Evolutionary conservation across 208 protist species (phyloP), one percentile per base, ranked within the genome.

Genomic region (Trypanosoma conorhini): DNA sequence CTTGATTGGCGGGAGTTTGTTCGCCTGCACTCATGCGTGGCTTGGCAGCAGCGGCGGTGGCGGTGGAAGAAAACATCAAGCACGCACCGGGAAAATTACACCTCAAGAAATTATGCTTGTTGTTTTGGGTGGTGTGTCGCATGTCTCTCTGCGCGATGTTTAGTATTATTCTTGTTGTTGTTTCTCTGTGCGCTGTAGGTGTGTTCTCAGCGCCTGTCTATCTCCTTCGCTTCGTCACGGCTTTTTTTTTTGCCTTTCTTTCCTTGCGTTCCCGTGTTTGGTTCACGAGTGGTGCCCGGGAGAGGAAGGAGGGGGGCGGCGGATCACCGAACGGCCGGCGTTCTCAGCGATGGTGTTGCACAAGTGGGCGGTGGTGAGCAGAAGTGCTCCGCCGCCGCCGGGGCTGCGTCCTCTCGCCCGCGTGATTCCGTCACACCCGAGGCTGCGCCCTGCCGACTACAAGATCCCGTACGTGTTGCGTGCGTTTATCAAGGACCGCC

Each of bases 281-380:
- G 33, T 38, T 38, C 7, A 38, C 33, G 7, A 7, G 33, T 38
- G 33, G 33, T 38, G 4, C 2, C 33, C 33, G 7, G 33, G 33
- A 38, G 7, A 38, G 33, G 33, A 7, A 38, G 33, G 33, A 7
- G 50, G 26, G 19, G n/a, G 19, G 1, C 12, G 22, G 19, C 1
- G 50, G 50, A 26, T 54, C 22, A 54, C 50, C n/a, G 50, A 54
- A 24, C n/a, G 22, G 12, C 17, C 2, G 50, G 22, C 1, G 4
- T 4, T 28, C 50, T 24, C 7, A 21, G 17, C 50, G 50, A 92
- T 94, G 88, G 89, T 94, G 40, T 71, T 96, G n/a, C 77, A 93
- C 74, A 96, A 96, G 81, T 96, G 91, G 89, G 91, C 91, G 5
- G 91, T 91, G 15, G 87, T 96, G 55, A 93, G 74, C 54, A 91